Base-by-base conservation (phyloP, 495 filamentous ascomycete genomes). In the Jackrogersella multiformis region DNA sequence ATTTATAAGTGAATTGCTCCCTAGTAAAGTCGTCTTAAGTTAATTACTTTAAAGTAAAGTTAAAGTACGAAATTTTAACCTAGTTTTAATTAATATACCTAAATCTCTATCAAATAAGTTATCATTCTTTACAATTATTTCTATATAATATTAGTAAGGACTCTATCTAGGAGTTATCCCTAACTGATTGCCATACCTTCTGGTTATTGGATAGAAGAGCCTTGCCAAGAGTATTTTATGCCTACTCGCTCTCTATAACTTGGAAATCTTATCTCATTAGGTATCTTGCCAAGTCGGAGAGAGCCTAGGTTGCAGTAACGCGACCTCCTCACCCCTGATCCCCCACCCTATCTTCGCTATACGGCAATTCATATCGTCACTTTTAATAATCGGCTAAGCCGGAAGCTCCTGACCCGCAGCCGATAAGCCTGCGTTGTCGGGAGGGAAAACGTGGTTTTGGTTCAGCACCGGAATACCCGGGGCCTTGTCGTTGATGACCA, bases 261-360 rank as follows among this genome's bases (percentile, higher is more conserved):
- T 46, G 42, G 21, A 46, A 46, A 1, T 1, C 42, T 46, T 46
- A 46, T 46, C 42, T 46, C 23, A 26, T 45, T 20, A 30, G 5
- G 5, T n/a, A 48, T 48, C 45, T 48, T 30, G 45, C 45, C 45
- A 48, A 48, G 45, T n/a, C 13, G 26, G 21, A 49, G 26, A 7
- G 24, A 49, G 9, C 45, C 45, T 26, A 49, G 9, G 45, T 49
- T 49, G 9, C 45, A 49, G n/a, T 24, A n/a, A 18, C 26, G 18
- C 45, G 1, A 30, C 45, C 24, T 32, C 45, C n/a, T n/a, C 7
- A 49, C 32, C 26, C 21, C 15, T 24, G 6, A 49, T 20, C 45
- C 23, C 45, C 45, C 45, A 18, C 45, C 26, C 7, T 32, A 49
- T 30, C 15, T 49, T 18, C 32, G n/a, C 24, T 15, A 15, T 49